phyloP scores from a whole-genome alignment of 1,284 basidiomycete genomes.

The Pisolithus thermaeus region DNA sequence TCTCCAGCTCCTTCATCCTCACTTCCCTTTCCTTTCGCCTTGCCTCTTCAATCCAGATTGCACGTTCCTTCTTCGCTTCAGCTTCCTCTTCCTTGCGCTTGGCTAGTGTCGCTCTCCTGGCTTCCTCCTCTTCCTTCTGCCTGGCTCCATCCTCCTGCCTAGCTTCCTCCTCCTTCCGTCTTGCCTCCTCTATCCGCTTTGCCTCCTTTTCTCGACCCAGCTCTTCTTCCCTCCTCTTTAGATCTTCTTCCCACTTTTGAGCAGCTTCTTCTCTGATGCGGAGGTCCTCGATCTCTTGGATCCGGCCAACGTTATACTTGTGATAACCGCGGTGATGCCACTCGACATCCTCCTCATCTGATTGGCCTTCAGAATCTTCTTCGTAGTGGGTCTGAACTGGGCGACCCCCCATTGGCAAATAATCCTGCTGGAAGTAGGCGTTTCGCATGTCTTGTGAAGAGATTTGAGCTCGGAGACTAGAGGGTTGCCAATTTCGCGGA shows the following conservation, averaged over 20 bases:
- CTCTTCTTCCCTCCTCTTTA: slow-evolving; percentile 18
- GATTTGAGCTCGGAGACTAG: slow-evolving; percentile 18
- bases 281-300: slow-evolving; percentile 27
- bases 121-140: slow-evolving; percentile 19
- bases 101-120: slow-evolving; percentile 15
- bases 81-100: slow-evolving; percentile 22
- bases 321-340: slow-evolving; percentile 28
- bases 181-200: slow-evolving; percentile 10
- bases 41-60: slow-evolving; percentile 23
- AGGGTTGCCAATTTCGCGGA: slow-evolving; percentile 26
- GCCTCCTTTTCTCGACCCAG: slow-evolving; percentile 20
- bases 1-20: slow-evolving; percentile 16
- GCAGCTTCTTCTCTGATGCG: slow-evolving; percentile 30
- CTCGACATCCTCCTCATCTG: slow-evolving; percentile 25
- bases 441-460: slow-evolving; percentile 29
- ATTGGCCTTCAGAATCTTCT: slow-evolving; percentile 30
- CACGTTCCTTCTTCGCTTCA: slow-evolving; percentile 22
- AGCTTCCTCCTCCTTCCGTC: slow-evolving; percentile 18
- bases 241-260: slow-evolving; percentile 22
- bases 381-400: slow-evolving; percentile 24
- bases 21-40: slow-evolving; percentile 24
- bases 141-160: slow-evolving; percentile 17
- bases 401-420: slow-evolving; percentile 6
- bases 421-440: slow-evolving; percentile 16
- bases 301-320: slow-evolving; percentile 28